Percentiles rank a stretch among this genome's conserved stretches.
These are phyloP conservation scores for Cytospora mali DNA, from an alignment of 2,329 filamentous ascomycete species.

Conservation along the genomic window DNA sequence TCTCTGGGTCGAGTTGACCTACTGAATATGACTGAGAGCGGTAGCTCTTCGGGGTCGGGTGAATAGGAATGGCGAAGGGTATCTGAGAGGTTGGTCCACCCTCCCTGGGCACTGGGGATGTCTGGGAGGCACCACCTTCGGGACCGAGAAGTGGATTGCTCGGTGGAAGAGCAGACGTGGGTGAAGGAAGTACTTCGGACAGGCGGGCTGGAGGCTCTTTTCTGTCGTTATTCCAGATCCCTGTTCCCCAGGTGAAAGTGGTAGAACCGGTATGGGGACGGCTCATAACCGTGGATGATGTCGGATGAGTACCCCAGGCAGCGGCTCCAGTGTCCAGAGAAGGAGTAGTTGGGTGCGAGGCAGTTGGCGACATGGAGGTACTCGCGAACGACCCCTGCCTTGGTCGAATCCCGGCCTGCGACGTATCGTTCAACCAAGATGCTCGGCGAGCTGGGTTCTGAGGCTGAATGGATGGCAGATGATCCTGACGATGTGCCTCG, in stretches of 20 bases:
- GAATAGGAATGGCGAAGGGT: slow-evolving; percentile 83
- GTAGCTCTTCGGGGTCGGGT: slow-evolving; percentile 89
- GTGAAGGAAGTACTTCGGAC: slow-evolving; percentile 74
- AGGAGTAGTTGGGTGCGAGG: slow-evolving; percentile 80
- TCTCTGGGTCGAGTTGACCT: slow-evolving; percentile 79
- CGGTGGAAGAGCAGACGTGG: slow-evolving; percentile 62
- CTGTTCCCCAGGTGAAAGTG: slow-evolving; percentile 73
- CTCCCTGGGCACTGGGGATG: slow-evolving; percentile 55
- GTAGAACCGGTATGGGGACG: slow-evolving; percentile 49
- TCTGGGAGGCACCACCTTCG: slow-evolving; percentile 50
- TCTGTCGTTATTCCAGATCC: slow-evolving; percentile 80
- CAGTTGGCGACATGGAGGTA: slow-evolving; percentile 75
- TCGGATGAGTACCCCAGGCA: slow-evolving; percentile 58
- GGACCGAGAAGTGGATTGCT: slow-evolving; percentile 52
- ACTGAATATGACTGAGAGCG: slow-evolving; percentile 97
- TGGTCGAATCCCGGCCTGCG: slow-evolving; percentile 62
- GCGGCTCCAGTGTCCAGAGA: slow-evolving; percentile 62
- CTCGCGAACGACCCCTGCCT: slow-evolving; percentile 78
- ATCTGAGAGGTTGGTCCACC: slow-evolving; percentile 65
- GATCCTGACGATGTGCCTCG: slow-evolving; percentile 64
- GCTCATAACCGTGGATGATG: slow-evolving; percentile 50
- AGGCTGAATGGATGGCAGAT: slow-evolving; percentile 51
- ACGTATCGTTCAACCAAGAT: slow-evolving; percentile 86
- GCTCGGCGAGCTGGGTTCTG: slow-evolving; percentile 70
- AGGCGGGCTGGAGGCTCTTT: slow-evolving; percentile 77